phyloP scores from a whole-genome alignment of 495 filamentous ascomycete species.

The Eremomyces bilateralis region DNA sequence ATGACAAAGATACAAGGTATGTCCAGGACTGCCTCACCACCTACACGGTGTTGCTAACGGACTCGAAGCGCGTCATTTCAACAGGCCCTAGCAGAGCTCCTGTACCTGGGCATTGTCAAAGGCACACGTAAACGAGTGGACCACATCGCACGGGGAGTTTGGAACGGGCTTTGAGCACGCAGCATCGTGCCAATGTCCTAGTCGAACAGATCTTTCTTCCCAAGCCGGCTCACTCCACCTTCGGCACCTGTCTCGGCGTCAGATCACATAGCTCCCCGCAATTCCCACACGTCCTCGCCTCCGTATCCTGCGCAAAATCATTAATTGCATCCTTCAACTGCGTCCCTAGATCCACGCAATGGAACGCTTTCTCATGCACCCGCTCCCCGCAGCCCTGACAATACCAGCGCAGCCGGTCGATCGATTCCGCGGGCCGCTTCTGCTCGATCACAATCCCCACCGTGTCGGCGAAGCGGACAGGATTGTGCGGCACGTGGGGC shows the following conservation, averaged over 20 bases:
- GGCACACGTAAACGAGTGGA: conserved; percentile 76
- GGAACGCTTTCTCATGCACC: conserved; percentile 71
- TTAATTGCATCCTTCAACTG: conserved; percentile 92
- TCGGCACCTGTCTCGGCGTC: conserved; percentile 12
- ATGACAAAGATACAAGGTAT: conserved; percentile 20
- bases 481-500: conserved; percentile 67
- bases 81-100: conserved; percentile 60
- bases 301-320: conserved; percentile 47
- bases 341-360: conserved; percentile 82
- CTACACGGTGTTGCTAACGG: conserved; percentile 9
- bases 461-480: conserved; percentile 44
- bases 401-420: conserved; percentile 86
- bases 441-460: conserved; percentile 83
- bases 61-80: conserved; percentile 46
- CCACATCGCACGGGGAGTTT: conserved; percentile 63
- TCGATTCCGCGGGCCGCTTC: conserved; percentile 38
- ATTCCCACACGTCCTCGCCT: conserved; percentile 50
- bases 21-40: conserved; percentile 7
- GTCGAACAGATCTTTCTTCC: too few relatives aligned
- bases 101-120: conserved; percentile 69
- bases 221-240: too few relatives aligned
- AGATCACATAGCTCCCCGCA: conserved; percentile 55
- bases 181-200: too few relatives aligned
- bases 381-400: conserved; percentile 46
- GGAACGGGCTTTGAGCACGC: conserved; percentile 45